These are phyloP conservation scores for Lonicera japonica DNA, from an alignment of 129 eudicot species.

Conservation along the genomic window DNA sequence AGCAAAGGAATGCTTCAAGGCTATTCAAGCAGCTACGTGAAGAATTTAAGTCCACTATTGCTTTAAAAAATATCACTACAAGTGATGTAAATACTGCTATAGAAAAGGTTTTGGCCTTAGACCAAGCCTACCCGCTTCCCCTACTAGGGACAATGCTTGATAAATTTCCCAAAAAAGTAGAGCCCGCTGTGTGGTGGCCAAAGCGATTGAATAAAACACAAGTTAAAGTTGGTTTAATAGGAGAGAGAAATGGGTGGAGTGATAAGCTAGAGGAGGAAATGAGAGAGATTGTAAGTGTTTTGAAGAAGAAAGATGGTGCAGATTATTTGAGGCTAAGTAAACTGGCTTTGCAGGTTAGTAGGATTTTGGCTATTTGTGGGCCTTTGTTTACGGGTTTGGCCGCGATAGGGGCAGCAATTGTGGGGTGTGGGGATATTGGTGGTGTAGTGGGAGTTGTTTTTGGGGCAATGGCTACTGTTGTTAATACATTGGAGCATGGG, in stretches of 20 bases:
- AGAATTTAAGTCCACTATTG: neutral
- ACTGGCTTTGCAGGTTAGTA: neutral
- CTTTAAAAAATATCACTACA: neutral
- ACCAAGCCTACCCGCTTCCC: constrained; percentile 7
- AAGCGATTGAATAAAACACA: neutral
- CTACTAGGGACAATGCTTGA: constrained; percentile 4
- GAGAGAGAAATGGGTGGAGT: constrained; percentile 4
- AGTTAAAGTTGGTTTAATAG: neutral
- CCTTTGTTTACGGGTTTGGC: constrained; percentile 2
- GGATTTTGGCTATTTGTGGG: constrained; percentile 1
- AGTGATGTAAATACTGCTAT: neutral
- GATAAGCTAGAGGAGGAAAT: constrained; percentile 6
- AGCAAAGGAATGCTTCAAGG: neutral
- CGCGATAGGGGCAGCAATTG: neutral
- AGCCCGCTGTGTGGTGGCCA: constrained; percentile 12
- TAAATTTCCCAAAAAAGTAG: constrained; percentile 4
- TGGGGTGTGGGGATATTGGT: neutral
- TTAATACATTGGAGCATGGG: constrained; percentile 4
- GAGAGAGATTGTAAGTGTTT: neutral
- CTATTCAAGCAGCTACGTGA: neutral
- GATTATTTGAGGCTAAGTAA: constrained; percentile 11
- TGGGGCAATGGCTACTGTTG: constrained; percentile 4
- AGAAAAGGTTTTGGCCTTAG: constrained; percentile 9
- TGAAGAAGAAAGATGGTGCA: constrained; percentile 6
- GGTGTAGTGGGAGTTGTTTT: neutral